Conservation (phyloP, 2,329 filamentous ascomycete genomes). For the Aspergillus amoenus region DNA sequence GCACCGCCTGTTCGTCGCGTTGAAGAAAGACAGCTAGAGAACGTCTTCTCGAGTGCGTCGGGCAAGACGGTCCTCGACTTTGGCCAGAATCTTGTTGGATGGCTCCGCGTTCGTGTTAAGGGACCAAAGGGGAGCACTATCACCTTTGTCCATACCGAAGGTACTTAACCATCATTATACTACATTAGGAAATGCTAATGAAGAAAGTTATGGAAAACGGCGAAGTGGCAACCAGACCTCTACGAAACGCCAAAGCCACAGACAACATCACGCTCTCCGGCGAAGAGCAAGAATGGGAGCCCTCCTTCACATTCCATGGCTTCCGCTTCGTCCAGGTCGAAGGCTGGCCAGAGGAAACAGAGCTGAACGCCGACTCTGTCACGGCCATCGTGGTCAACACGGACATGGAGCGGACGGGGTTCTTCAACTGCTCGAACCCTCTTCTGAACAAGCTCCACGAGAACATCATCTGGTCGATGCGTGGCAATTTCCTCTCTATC, state of each 20-base stretch:
- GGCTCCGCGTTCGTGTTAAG: slow-evolving; percentile 38
- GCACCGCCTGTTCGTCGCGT: slow-evolving; percentile 46
- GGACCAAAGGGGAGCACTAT: slow-evolving; percentile 20
- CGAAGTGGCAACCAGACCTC: slow-evolving; percentile 33
- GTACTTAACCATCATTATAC: slow-evolving; percentile 38
- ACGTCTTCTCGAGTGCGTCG: slow-evolving; percentile 35
- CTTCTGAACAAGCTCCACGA: slow-evolving; percentile 52
- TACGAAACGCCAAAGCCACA: slow-evolving; percentile 24
- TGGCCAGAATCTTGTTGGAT: slow-evolving; percentile 59
- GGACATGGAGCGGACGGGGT: slow-evolving; percentile 51
- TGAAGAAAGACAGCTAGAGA: slow-evolving; percentile 28
- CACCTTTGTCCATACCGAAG: slow-evolving; percentile 26
- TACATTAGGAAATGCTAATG: slow-evolving; percentile 18
- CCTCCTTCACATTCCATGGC: slow-evolving; percentile 53
- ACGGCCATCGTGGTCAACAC: slow-evolving; percentile 48
- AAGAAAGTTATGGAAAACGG: slow-evolving; percentile 50
- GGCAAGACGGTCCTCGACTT: slow-evolving; percentile 57
- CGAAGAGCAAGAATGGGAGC: slow-evolving; percentile 39
- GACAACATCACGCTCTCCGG: slow-evolving; percentile 14
- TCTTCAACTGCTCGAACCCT: slow-evolving; percentile 52
- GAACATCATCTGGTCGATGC: slow-evolving; percentile 59
- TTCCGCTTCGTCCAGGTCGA: slow-evolving; percentile 53
- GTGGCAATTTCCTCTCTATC: slow-evolving; percentile 57
- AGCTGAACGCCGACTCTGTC: slow-evolving; percentile 18
- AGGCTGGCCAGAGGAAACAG: slow-evolving; percentile 38